A percentile compares a stretch with the other conserved stretches of the same genome.
Conservation (phyloP, 1,284 basidiomycete species). For the Trichosporon sp. region DNA sequence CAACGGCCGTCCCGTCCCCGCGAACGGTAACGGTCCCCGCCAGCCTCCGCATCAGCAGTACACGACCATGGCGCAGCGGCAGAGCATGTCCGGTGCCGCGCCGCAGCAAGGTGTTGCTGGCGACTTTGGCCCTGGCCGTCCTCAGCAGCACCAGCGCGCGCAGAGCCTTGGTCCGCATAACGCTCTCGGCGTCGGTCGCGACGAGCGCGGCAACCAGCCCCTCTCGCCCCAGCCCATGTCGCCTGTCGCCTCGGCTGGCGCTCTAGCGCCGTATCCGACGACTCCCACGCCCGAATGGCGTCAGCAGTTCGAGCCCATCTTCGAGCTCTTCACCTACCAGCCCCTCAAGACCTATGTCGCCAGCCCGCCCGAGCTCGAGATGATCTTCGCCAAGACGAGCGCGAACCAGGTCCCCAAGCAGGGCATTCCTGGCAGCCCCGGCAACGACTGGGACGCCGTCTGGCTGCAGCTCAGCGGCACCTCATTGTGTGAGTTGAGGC, state of each 20-base stretch:
- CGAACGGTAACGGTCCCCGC: conserved; percentile 6
- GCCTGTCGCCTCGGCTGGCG: conserved; percentile 14
- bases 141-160: conserved; percentile 55
- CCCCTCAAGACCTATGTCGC: conserved; percentile 57
- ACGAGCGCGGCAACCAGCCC: conserved; percentile 27
- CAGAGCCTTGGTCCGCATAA: conserved; percentile 47
- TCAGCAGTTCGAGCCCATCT: conserved; percentile 46
- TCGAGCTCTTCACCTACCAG: conserved; percentile 54
- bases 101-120: background rate
- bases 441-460: conserved; percentile 86
- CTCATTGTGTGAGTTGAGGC: conserved; percentile 66
- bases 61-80: background rate
- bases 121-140: conserved; percentile 63
- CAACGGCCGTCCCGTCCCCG: conserved; percentile 9
- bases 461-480: conserved; percentile 94
- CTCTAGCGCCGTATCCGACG: background rate
- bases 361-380: conserved; percentile 56
- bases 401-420: conserved; percentile 58
- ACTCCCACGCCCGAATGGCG: conserved; percentile 31
- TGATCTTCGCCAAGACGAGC: conserved; percentile 56
- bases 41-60: conserved; percentile 4
- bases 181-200: conserved; percentile 19
- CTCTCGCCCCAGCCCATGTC: conserved; percentile 16
- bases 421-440: conserved; percentile 74
- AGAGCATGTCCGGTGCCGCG: conserved; percentile 24